Base-by-base conservation (phyloP, 177 flowering plant genomes). In the Vitis hybrid region DNA sequence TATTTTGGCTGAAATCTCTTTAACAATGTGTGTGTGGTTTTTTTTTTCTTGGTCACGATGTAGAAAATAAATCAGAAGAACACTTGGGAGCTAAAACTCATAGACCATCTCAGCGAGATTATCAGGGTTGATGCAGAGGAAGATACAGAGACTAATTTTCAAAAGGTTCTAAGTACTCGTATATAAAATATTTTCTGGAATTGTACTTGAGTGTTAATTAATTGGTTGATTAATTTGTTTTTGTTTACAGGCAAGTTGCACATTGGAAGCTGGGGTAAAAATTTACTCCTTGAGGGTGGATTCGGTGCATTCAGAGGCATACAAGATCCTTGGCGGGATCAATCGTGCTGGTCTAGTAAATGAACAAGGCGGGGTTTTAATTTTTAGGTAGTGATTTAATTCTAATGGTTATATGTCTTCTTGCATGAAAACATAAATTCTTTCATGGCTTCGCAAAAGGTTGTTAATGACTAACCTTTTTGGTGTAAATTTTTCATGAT, bases 21-120 rank as follows among this genome's bases (percentile, higher is more conserved):
- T 22, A 0, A 22, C 11, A 39, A 3, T 69, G 55, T 22, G 13
- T 59, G 12, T 62, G 51, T 12, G 65, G 49, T 8, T 55, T 13
- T 59, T 59, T 45, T 55, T 66, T 22, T 64, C 33, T 49, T 71
- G 66, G 55, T 22, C 26, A 22, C 26, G 49, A 13, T 74, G 76
- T 80, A 95, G 98, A 95, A 93, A 89, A 95, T 95, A 19, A 95
- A 91, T 75, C 99, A 93, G 81, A 95, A 92, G 80, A 93, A 93
- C 60, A 95, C 98, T 1, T 93, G 99, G 99, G 97, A 93, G 74
- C 82, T 95, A 77, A 84, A 69, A 56, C 83, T 95, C 67, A 93
- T 95, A 10, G 99, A 95, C 69, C 99, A 95, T 80, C 82, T 95
- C 0, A 69, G 81, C 48, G 98, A 91, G 77, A 85, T 95, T 62